Evolutionary conservation across 2,329 filamentous ascomycete species (phyloP), one percentile per base, ranked within the genome.

Genomic region (Rutstroemia sp.): DNA sequence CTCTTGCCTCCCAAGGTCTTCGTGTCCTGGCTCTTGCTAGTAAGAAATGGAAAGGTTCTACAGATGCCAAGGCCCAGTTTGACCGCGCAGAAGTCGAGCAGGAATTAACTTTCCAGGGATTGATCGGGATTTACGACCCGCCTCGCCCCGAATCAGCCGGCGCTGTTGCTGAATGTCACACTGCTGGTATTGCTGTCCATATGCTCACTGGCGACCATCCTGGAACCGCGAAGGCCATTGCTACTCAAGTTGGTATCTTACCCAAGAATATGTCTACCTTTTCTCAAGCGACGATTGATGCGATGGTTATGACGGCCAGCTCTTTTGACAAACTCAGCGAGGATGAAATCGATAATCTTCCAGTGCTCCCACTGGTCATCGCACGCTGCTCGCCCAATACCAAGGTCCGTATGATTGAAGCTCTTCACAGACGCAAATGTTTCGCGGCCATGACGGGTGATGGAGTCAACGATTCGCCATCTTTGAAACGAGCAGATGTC

Each of bases 391-490:
- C 88, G 1, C 90, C 91, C 0, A 83, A 88, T 58, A 95, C 90
- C 40, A 95, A 95, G 73, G 89, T 90, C 4, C 84, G 89, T 58
- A 95, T 95, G 89, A 92, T 95, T 51, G 88, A 92, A 63, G 89
- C 90, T 5, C 80, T 63, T 58, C 86, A 88, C 65, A 74, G 78
- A 6, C 53, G 61, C 8, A 75, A 79, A 3, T 72, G 79, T 36
- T 76, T 79, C 40, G 79, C 81, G 10, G 80, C 75, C 4, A 79
- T 76, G 74, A 76, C 73, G 1, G 74, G 75, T 7, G 73, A 74
- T 59, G 75, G 74, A 36, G 74, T 77, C n/a, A 77, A 76, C 55
- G 74, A 77, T 59, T 73, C 73, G 57, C 81, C 80, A 9, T 78
- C 78, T 1, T 72, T 84, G 21, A 81, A 79, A 60, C 75, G 12